A percentile compares a stretch with the other conserved stretches of the same genome.
These are phyloP conservation scores for Gillenia trifoliata DNA, from an alignment of 306 rosid species.

Conservation along the genomic window DNA sequence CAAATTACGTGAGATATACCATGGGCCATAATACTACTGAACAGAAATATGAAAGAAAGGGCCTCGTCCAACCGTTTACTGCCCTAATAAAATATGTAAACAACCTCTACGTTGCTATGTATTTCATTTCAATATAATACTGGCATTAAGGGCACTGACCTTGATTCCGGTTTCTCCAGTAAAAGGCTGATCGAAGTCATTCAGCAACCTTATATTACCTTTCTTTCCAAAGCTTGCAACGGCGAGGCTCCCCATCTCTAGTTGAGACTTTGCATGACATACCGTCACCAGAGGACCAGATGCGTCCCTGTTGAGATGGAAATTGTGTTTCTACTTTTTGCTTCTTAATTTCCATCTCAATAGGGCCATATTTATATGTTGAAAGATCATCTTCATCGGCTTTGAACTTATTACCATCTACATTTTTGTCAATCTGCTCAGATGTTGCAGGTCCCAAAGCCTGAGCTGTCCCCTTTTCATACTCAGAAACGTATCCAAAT, in stretches of 20 bases:
- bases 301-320: no score
- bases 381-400: conserved; percentile 34
- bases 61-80: no score
- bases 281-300: conserved; percentile 89
- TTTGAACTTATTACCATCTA: conserved; percentile 32
- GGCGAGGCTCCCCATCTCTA: conserved; percentile 42
- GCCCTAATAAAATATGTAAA: no score
- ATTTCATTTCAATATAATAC: no score
- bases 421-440: conserved; percentile 65
- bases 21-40: no score
- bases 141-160: no score
- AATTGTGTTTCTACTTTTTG: conserved; percentile 38
- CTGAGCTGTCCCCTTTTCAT: conserved; percentile 75
- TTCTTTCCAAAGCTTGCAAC: conserved; percentile 88
- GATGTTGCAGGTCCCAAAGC: conserved; percentile 86
- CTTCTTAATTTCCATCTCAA: conserved; percentile 48
- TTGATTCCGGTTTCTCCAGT: no score
- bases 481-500: conserved; percentile 75
- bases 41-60: no score
- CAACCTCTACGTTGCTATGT: no score
- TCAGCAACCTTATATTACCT: conserved; percentile 58
- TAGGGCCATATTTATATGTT: conserved; percentile 26
- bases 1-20: no score
- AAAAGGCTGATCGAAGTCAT: no score
- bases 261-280: conserved; percentile 83